A percentile compares a stretch with the other conserved stretches of the same genome.
Conservation (phyloP, 192 early-diverging fungal genomes). For the Haplosporangium gracile region DNA sequence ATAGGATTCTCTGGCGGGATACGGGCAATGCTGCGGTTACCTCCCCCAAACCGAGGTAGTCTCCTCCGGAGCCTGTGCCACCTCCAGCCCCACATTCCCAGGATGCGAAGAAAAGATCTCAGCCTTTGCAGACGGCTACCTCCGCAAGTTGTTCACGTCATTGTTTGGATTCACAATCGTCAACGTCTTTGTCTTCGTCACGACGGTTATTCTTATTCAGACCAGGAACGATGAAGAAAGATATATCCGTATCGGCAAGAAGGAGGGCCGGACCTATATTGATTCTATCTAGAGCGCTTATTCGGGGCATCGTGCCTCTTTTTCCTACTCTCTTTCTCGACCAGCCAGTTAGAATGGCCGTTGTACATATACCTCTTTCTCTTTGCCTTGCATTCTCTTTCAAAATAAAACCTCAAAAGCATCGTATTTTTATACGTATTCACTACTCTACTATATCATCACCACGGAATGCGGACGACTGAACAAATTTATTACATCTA, state of each 20-base stretch:
- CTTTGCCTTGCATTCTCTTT: background rate
- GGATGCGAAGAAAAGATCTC: conserved; percentile 49
- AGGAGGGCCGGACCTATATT: conserved; percentile 48
- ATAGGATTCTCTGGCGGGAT: conserved; percentile 15
- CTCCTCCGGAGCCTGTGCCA: conserved; percentile 21
- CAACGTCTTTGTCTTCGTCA: conserved; percentile 53
- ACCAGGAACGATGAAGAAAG: conserved; percentile 62
- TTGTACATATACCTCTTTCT: background rate
- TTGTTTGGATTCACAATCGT: conserved; percentile 58
- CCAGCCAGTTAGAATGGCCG: background rate
- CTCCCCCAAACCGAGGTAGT: background rate
- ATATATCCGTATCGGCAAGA: conserved; percentile 53
- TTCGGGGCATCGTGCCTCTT: background rate
- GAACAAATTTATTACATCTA: no score
- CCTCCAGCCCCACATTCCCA: background rate
- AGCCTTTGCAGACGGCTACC: conserved; percentile 28
- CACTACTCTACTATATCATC: no score
- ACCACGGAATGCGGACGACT: no score
- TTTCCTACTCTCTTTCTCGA: background rate
- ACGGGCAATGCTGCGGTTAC: conserved; percentile 56
- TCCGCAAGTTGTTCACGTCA: conserved; percentile 53
- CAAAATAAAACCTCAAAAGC: background rate
- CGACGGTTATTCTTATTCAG: conserved; percentile 52
- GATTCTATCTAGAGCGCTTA: conserved; percentile 27
- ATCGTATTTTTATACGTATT: background rate